These are phyloP conservation scores for Myriosclerotinia curreyana DNA, from an alignment of 2,329 filamentous ascomycete genomes.

Conservation along the genomic window DNA sequence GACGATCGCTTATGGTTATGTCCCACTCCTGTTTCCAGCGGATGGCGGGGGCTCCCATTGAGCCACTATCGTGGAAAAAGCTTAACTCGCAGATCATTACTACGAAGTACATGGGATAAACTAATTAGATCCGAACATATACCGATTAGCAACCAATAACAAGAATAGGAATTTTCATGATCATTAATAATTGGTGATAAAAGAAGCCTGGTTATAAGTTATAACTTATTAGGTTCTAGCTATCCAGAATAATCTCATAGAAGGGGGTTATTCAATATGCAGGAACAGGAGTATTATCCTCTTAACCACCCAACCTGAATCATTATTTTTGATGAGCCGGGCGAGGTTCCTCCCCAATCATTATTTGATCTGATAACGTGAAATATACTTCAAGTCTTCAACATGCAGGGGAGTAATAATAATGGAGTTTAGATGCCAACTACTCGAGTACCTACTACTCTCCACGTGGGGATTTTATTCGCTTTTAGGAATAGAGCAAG, in stretches of 20 bases:
- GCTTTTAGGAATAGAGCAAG: neutral
- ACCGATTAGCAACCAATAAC: neutral
- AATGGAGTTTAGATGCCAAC: neutral
- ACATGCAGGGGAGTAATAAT: slow-evolving; percentile 7
- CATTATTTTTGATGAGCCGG: neutral
- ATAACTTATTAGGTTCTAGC: no score
- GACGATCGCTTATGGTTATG: neutral
- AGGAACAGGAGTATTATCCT: no score
- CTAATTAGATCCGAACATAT: neutral
- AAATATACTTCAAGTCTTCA: neutral
- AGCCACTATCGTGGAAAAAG: neutral
- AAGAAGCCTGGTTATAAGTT: no score
- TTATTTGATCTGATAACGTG: neutral
- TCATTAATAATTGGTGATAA: no score
- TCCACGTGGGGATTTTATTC: slow-evolving; percentile 3
- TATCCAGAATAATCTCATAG: no score
- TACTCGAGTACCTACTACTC: no score
- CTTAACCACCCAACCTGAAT: neutral
- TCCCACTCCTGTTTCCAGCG: neutral
- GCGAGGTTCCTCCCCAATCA: neutral
- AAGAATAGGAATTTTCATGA: no score
- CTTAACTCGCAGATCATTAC: neutral
- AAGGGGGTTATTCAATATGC: neutral
- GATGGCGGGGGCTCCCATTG: neutral
- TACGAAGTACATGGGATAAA: neutral